Conservation (phyloP, 1,284 basidiomycete genomes). For the Ustilago xerochloae region DNA sequence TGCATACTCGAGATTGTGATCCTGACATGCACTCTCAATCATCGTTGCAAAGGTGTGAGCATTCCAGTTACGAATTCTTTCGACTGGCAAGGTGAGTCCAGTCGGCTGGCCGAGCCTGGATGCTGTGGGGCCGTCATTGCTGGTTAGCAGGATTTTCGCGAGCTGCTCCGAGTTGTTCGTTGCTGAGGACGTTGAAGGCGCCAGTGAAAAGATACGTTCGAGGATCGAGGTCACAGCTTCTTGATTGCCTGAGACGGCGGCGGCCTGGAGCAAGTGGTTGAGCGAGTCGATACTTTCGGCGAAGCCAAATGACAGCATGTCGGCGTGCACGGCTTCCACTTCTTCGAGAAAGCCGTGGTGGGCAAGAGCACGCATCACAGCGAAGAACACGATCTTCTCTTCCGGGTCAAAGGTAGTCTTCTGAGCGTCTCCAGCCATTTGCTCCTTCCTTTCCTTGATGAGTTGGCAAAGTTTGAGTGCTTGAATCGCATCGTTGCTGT, state of each 20-base stretch:
- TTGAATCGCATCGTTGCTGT: constrained; percentile 24
- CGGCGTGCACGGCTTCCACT: constrained; percentile 28
- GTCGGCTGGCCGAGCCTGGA: neutral
- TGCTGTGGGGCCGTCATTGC: neutral
- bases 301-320: constrained; percentile 44
- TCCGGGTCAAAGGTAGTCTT: constrained; percentile 16
- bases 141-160: constrained; percentile 8
- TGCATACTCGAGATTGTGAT: constrained; percentile 51
- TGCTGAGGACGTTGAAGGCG: neutral
- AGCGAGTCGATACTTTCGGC: constrained; percentile 38
- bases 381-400: constrained; percentile 36
- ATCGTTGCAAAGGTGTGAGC: constrained; percentile 45
- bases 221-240: constrained; percentile 23
- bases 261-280: constrained; percentile 46
- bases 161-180: constrained; percentile 8
- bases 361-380: constrained; percentile 36
- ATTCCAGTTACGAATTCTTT: constrained; percentile 48
- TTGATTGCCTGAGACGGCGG: constrained; percentile 30
- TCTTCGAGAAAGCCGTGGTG: constrained; percentile 40
- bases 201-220: constrained; percentile 19
- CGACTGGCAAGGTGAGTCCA: constrained; percentile 10
- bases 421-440: neutral
- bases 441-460: constrained; percentile 35
- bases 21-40: constrained; percentile 38
- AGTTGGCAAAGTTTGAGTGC: constrained; percentile 20